Base-by-base conservation (phyloP, 208 protist species). In the Wallacemonas sp. region DNA sequence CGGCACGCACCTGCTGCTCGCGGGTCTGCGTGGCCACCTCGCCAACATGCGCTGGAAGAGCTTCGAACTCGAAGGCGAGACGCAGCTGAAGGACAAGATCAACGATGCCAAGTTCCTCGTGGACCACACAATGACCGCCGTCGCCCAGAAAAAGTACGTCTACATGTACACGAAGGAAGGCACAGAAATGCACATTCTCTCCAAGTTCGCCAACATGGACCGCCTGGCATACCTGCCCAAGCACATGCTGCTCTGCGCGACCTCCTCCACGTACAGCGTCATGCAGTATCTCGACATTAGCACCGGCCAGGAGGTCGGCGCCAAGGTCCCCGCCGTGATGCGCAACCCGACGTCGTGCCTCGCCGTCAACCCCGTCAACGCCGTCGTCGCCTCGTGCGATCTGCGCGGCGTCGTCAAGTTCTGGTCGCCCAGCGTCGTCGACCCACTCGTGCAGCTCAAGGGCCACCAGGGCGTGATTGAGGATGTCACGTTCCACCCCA, bases 81-180 rank as follows among this genome's bases (percentile, higher is more conserved):
- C 95, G 19, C 90, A 98, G 61, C 81, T 98, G 12, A 84, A 95
- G 74, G 96, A 99, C 68, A 90, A 91, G 17, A 74, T 98, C 52
- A 88, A 82, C 48, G 97, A 99, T 65, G 93, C 97, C 29, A 82
- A 88, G 44, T 99, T 98, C 65, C 87, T 99, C 29, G 92, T 99
- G 60, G 98, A 99, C 65, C 94, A 99, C 72, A 96, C 93, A 38
- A 97, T 99, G 92, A 96, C 98, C 52, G 98, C 98, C 5, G 93
- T 98, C 14, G 98, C 98, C 24, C 98, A 99, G 91, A 98, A 99
- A 69, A 98, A 99, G 78, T 98, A 98, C 73, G 90, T 98, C 14
- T 99, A 99, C 85, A 98, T 99, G 79, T 99, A 99, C 87, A 98
- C 99, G 65, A 93, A 96, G 52, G 85, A 96, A 29, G 98, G 98